A percentile compares a stretch with the other conserved stretches of the same genome.
Evolutionary conservation across 306 rosid genomes (phyloP).

Genomic region (Prosopis cineraria): DNA sequence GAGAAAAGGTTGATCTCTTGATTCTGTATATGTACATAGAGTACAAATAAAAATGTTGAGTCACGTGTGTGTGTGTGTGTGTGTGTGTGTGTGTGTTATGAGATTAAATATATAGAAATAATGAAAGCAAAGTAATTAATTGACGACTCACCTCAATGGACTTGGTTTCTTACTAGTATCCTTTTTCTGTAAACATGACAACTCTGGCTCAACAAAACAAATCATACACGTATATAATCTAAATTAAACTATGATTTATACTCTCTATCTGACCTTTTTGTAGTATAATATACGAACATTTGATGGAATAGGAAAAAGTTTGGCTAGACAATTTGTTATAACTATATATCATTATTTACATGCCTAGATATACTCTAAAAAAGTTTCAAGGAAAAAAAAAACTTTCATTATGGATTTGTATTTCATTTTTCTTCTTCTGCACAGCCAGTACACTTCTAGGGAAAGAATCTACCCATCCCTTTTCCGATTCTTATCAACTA

Average conservation of each 20-base stretch:
- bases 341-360: too few relatives aligned
- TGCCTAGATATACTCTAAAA: too few relatives aligned
- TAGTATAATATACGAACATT: neutral
- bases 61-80: too few relatives aligned
- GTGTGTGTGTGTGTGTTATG: neutral
- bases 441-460: too few relatives aligned
- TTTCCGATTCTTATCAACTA: too few relatives aligned
- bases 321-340: too few relatives aligned
- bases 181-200: too few relatives aligned
- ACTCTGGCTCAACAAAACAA: neutral
- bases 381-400: too few relatives aligned
- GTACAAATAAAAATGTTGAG: constrained; percentile 9
- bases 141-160: constrained; percentile 37
- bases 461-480: too few relatives aligned
- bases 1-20: constrained; percentile 32
- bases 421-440: too few relatives aligned
- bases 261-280: neutral
- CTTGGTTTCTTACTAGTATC: constrained; percentile 8
- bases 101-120: constrained; percentile 1
- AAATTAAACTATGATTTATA: neutral
- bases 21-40: constrained; percentile 41
- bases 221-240: neutral
- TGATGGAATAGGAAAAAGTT: neutral
- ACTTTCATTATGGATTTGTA: too few relatives aligned
- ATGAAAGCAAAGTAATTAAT: neutral